Percentiles rank a stretch among this genome's conserved stretches.
Conservation (phyloP, 2,329 filamentous ascomycete species). For the Amauroascus verrucosus region DNA sequence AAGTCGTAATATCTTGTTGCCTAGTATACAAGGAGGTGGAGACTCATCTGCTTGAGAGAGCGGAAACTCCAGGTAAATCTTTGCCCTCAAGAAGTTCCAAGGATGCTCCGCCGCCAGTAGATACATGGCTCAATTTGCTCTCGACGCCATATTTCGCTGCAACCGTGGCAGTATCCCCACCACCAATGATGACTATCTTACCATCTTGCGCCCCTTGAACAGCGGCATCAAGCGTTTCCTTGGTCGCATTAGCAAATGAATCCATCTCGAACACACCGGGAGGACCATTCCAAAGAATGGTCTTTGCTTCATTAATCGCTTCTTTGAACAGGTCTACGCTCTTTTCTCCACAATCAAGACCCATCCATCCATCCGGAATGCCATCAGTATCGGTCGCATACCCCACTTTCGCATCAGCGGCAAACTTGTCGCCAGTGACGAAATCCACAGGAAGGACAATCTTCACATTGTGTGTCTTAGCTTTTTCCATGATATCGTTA, state of each 20-base stretch:
- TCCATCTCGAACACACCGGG: slow-evolving; percentile 97
- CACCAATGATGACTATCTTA: slow-evolving; percentile 97
- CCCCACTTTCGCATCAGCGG: slow-evolving; percentile 68
- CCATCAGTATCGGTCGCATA: slow-evolving; percentile 76
- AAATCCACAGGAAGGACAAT: slow-evolving; percentile 91
- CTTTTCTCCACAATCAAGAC: slow-evolving; percentile 87
- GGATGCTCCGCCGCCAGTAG: slow-evolving; percentile 88
- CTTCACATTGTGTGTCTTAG: slow-evolving; percentile 91
- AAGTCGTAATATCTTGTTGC: too few species aligned
- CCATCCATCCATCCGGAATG: slow-evolving; percentile 96
- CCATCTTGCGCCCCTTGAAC: slow-evolving; percentile 69
- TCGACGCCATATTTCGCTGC: slow-evolving; percentile 95
- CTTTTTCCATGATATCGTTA: slow-evolving; percentile 78
- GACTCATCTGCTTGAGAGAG: slow-evolving; percentile 62
- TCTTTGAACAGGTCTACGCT: slow-evolving; percentile 78
- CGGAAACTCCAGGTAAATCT: slow-evolving; percentile 84
- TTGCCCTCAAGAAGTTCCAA: slow-evolving; percentile 97
- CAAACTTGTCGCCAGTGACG: slow-evolving; percentile 92
- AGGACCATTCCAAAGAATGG: slow-evolving; percentile 98
- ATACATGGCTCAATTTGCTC: slow-evolving; percentile 96
- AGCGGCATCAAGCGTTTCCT: slow-evolving; percentile 79
- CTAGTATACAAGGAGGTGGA: too few species aligned
- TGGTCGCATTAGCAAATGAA: slow-evolving; percentile 84
- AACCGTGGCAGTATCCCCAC: slow-evolving; percentile 95
- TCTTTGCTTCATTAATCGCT: slow-evolving; percentile 79